Evolutionary conservation across 2,329 filamentous ascomycete species (phyloP).

Genomic region (Cercospora sp.): DNA sequence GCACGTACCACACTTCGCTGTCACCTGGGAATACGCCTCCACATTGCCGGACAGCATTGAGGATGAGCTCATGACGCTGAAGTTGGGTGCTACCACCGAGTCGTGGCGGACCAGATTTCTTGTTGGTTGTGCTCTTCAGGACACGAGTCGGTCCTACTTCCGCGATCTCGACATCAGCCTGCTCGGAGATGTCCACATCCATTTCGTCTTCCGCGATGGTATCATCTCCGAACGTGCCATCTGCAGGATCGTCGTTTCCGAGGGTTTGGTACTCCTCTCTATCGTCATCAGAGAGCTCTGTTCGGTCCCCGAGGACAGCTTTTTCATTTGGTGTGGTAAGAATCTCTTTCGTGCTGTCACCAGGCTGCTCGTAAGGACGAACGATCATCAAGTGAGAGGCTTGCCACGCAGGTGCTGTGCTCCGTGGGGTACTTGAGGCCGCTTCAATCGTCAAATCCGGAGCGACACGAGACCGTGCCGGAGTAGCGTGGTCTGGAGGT

Average conservation of each 20-base stretch:
- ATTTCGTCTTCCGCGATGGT: neutral
- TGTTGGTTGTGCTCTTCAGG: constrained; percentile 6
- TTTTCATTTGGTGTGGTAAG: neutral
- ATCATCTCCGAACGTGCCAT: neutral
- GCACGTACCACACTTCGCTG: constrained; percentile 57
- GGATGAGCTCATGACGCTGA: constrained; percentile 52
- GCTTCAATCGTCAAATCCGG: neutral
- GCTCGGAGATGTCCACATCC: constrained; percentile 7
- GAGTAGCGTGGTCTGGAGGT: neutral
- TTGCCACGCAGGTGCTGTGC: neutral
- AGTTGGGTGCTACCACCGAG: constrained; percentile 9
- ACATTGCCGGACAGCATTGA: constrained; percentile 56
- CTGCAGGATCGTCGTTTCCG: neutral
- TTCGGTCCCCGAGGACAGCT: neutral
- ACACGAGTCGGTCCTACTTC: neutral
- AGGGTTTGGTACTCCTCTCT: neutral
- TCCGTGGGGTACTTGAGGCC: neutral
- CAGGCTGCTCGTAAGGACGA: neutral
- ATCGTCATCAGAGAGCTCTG: neutral
- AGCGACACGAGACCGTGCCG: neutral
- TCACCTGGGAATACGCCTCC: constrained; percentile 58
- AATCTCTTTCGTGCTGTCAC: neutral
- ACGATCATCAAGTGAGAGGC: constrained; percentile 1
- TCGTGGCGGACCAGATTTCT: constrained; percentile 4
- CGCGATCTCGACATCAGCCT: neutral